These are phyloP conservation scores for Mortierella sp. DNA, from an alignment of 371 early-diverging fungal genomes.

Conservation along the genomic window DNA sequence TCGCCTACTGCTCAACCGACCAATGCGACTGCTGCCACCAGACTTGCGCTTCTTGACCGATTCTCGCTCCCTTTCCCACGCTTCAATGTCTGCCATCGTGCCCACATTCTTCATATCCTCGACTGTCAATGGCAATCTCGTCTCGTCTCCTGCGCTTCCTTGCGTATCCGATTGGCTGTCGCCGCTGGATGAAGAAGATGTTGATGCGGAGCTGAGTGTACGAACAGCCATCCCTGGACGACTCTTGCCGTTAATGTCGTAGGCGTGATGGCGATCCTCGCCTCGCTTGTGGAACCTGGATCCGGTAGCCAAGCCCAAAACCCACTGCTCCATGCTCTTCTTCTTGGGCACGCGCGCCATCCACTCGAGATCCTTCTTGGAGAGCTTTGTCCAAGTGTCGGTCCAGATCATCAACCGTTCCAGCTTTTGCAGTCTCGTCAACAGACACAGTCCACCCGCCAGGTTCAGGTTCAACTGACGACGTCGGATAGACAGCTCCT, in stretches of 20 bases:
- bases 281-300: background rate
- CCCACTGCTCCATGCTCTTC: background rate
- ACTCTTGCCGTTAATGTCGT: background rate
- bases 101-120: conserved; percentile 21
- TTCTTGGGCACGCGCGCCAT: background rate
- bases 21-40: background rate
- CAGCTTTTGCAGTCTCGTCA: conserved; percentile 18
- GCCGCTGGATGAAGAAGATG: background rate
- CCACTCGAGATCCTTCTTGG: conserved; percentile 30
- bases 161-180: background rate
- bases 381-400: background rate
- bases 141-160: background rate
- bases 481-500: conserved; percentile 13
- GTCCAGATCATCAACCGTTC: conserved; percentile 19
- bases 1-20: background rate
- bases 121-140: background rate
- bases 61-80: conserved; percentile 3
- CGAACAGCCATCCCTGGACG: background rate
- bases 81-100: conserved; percentile 7
- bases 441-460: conserved; percentile 16
- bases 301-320: background rate
- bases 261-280: background rate
- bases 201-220: background rate
- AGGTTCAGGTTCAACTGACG: conserved; percentile 3
- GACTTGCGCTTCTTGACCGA: background rate